These are phyloP conservation scores for Coemansia sp. DNA, from an alignment of 192 early-diverging fungal genomes.

Conservation along the genomic window DNA sequence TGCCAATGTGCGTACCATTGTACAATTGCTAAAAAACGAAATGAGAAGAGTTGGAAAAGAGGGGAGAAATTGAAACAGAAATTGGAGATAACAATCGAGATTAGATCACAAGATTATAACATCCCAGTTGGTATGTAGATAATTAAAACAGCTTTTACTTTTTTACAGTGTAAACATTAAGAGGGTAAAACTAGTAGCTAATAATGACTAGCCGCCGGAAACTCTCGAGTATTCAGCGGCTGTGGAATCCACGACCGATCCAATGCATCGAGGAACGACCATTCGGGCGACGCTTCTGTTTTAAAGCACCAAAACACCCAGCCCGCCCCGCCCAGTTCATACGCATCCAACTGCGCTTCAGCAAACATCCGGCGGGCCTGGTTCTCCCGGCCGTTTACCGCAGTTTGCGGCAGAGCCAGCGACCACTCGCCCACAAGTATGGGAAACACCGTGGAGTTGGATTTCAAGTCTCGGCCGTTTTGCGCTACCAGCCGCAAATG, in stretches of 20 bases:
- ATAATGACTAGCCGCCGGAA: slow-evolving; percentile 17
- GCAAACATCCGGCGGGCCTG: slow-evolving; percentile 62
- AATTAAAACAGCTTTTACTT: too few species aligned
- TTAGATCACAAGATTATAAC: too few species aligned
- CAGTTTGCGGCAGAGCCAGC: slow-evolving; percentile 62
- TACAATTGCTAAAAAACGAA: background rate
- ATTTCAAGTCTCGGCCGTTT: slow-evolving; percentile 37
- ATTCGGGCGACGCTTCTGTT: slow-evolving; percentile 67
- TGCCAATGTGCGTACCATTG: background rate
- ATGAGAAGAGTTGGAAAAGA: background rate
- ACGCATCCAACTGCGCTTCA: slow-evolving; percentile 67
- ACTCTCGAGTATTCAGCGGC: slow-evolving; percentile 41
- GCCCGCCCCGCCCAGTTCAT: slow-evolving; percentile 60
- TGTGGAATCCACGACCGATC: slow-evolving; percentile 67
- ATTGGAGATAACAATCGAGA: background rate
- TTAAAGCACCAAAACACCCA: slow-evolving; percentile 80
- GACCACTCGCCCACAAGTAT: slow-evolving; percentile 78
- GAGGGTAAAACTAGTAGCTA: background rate
- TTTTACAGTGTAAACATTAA: background rate
- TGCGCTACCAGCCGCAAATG: slow-evolving; percentile 45
- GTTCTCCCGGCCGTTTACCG: slow-evolving; percentile 58
- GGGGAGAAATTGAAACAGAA: background rate
- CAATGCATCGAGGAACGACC: slow-evolving; percentile 68
- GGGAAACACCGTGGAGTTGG: slow-evolving; percentile 55
- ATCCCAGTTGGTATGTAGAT: too few species aligned